Evolutionary conservation across 2,329 filamentous ascomycete genomes (phyloP), one percentile per base, ranked within the genome.

Genomic region (Drechmeria coniospora): DNA sequence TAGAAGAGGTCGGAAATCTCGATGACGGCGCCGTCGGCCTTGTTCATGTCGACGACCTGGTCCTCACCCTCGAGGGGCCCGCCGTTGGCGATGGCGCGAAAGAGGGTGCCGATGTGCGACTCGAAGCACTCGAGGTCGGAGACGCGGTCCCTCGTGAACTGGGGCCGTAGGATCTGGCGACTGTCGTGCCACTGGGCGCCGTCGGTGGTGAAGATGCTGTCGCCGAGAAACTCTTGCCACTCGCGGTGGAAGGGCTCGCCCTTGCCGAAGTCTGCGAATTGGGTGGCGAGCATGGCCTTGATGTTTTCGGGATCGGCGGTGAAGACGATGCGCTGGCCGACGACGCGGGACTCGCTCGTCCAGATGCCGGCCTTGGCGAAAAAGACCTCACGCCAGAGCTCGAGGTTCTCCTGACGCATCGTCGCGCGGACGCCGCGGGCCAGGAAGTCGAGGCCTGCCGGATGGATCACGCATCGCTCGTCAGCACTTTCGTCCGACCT

Each of bases 251-350:
- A 92, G 17, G 61, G 53, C 37, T 73, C 54, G 6, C 83, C 83
- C 47, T 92, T 84, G 41, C 83, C 84, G 47, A 74, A 94, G 47
- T 92, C 81, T 23, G 35, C 32, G 45, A 93, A 94, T 45, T 93
- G 82, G 1, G 79, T 79, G 0, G 84, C 80, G 15, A 94, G 61
- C 15, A 93, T 65, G 9, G 84, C 82, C 51, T 92, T 92, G 55
- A 92, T 78, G 46, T 92, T 93, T 43, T 92, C 82, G 0, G 79
- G 79, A 40, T 93, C 83, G 4, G 69, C 69, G 0, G 86, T 93
- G 44, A 90, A 65, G 33, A 92, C 50, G 14, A 77, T 50, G n/a
- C 79, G 69, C 29, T 56, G 47, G 27, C 65, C 63, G 2, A 71
- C 43, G 9, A 71, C 39, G 3, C 61, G 60, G 8, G 56, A 49